phyloP scores from a whole-genome alignment of 805 yeast genomes.

The Ogataea salicorniae region DNA sequence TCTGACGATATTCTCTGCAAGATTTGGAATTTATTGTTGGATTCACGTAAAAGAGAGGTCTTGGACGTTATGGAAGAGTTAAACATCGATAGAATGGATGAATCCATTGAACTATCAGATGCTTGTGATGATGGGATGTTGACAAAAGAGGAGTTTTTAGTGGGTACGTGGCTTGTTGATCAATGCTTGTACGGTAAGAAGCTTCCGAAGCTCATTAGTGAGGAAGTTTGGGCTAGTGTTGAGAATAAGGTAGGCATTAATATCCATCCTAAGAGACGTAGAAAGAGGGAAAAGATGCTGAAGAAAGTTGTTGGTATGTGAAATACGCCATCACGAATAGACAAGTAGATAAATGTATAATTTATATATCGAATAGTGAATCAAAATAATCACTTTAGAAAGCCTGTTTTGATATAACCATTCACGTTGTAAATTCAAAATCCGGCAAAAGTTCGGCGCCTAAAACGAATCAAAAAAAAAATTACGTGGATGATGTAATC shows the following conservation, averaged over 20 bases:
- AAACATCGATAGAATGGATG: not conserved
- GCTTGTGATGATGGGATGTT: constrained; percentile 63
- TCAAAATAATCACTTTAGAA: too few relatives aligned
- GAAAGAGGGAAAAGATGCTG: constrained; percentile 18
- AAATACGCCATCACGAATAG: not conserved
- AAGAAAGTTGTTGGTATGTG: constrained; percentile 16
- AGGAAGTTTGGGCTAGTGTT: constrained; percentile 77
- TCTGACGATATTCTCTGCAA: constrained; percentile 54
- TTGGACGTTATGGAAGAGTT: not conserved
- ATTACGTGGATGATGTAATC: too few relatives aligned
- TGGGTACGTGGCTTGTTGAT: constrained; percentile 98
- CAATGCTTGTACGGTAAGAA: constrained; percentile 93
- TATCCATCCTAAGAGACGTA: constrained; percentile 13
- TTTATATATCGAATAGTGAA: too few relatives aligned
- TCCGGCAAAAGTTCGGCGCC: too few relatives aligned
- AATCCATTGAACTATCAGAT: constrained; percentile 44
- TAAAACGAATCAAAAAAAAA: too few relatives aligned
- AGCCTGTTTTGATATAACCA: too few relatives aligned
- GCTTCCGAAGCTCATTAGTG: constrained; percentile 65
- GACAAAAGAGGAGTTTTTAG: constrained; percentile 75
- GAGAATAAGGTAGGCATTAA: constrained; percentile 29
- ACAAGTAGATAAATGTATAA: too few relatives aligned
- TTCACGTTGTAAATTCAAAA: too few relatives aligned
- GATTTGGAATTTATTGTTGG: constrained; percentile 73
- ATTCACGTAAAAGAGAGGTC: constrained; percentile 43